Percentiles rank a stretch among this genome's conserved stretches.
Evolutionary conservation across 352 stramenopile species (phyloP).

Genomic region (Phytophthora cactorum): DNA sequence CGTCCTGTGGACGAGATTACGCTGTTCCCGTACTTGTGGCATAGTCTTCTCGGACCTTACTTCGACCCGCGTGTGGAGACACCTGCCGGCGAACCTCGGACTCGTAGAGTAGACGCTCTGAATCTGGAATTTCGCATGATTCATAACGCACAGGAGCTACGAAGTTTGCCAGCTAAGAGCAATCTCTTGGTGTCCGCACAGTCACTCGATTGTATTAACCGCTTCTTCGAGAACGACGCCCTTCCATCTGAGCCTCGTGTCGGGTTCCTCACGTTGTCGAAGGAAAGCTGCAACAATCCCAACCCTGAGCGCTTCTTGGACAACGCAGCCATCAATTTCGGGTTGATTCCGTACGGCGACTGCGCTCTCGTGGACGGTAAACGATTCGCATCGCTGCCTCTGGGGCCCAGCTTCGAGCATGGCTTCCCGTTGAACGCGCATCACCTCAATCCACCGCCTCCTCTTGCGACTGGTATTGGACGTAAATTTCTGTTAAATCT

Average conservation of each 20-base stretch:
- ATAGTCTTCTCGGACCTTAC: slow-evolving; percentile 54
- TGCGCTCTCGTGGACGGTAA: slow-evolving; percentile 62
- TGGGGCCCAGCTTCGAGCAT: slow-evolving; percentile 69
- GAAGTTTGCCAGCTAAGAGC: slow-evolving; percentile 34
- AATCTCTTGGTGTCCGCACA: slow-evolving; percentile 52
- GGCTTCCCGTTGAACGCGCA: slow-evolving; percentile 65
- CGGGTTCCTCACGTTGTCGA: slow-evolving; percentile 51
- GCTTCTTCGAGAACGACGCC: slow-evolving; percentile 21
- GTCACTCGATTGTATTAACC: slow-evolving; percentile 37
- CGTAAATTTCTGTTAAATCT: slow-evolving; percentile 59
- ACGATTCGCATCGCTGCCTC: slow-evolving; percentile 51
- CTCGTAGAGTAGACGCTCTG: slow-evolving; percentile 29
- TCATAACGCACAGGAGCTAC: slow-evolving; percentile 43
- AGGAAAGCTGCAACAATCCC: slow-evolving; percentile 69
- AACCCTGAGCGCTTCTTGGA: slow-evolving; percentile 29
- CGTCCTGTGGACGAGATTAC: slow-evolving; percentile 56
- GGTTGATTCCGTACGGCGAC: slow-evolving; percentile 66
- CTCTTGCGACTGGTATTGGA: slow-evolving; percentile 23
- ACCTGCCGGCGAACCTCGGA: slow-evolving; percentile 26
- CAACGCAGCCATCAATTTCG: slow-evolving; percentile 51
- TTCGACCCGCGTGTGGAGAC: slow-evolving; percentile 44
- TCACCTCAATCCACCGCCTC: slow-evolving; percentile 24
- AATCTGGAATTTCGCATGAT: slow-evolving; percentile 52
- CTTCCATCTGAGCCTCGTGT: slow-evolving; percentile 37
- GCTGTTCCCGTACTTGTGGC: slow-evolving; percentile 68